Percentiles rank a stretch among this genome's conserved stretches.
Conservation (phyloP, 2,329 filamentous ascomycete species). For the Cytospora piceicola region DNA sequence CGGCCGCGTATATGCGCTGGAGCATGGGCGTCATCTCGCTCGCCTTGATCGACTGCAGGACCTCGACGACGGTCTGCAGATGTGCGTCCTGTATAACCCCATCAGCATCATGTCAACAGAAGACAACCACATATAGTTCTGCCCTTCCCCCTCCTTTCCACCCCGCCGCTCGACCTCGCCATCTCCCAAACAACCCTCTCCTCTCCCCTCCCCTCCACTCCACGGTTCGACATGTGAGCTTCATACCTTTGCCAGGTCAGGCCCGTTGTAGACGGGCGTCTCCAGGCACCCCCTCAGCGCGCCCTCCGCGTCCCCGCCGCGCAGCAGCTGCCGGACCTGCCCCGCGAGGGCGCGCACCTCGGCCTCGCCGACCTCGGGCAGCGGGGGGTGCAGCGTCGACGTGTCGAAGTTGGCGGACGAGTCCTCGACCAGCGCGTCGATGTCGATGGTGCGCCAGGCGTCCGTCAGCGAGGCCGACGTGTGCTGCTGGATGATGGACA, state of each 20-base stretch:
- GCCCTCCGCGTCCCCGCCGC: conserved; percentile 85
- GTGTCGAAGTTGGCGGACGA: conserved; percentile 91
- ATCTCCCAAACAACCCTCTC: background rate
- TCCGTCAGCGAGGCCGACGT: conserved; percentile 63
- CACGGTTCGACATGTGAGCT: background rate
- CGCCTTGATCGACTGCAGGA: conserved; percentile 93
- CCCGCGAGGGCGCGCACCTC: conserved; percentile 78
- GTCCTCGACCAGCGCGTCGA: conserved; percentile 89
- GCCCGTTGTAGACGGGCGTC: conserved; percentile 75
- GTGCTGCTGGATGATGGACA: conserved; percentile 72
- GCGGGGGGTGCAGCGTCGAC: conserved; percentile 77
- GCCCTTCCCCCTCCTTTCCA: background rate
- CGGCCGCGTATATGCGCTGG: conserved; percentile 75
- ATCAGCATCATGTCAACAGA: conserved; percentile 14
- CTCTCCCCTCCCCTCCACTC: background rate
- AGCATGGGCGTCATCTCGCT: conserved; percentile 93
- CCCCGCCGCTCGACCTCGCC: background rate
- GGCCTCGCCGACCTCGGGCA: conserved; percentile 72
- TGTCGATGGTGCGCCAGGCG: conserved; percentile 87
- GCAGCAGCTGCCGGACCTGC: conserved; percentile 85
- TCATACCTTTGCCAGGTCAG: conserved; percentile 60
- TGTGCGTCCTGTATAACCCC: conserved; percentile 70
- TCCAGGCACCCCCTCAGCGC: conserved; percentile 84
- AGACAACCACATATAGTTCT: background rate
- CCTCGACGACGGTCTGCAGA: conserved; percentile 85